These are phyloP conservation scores for Glycine soja DNA, from an alignment of 306 rosid species.

Conservation along the genomic window DNA sequence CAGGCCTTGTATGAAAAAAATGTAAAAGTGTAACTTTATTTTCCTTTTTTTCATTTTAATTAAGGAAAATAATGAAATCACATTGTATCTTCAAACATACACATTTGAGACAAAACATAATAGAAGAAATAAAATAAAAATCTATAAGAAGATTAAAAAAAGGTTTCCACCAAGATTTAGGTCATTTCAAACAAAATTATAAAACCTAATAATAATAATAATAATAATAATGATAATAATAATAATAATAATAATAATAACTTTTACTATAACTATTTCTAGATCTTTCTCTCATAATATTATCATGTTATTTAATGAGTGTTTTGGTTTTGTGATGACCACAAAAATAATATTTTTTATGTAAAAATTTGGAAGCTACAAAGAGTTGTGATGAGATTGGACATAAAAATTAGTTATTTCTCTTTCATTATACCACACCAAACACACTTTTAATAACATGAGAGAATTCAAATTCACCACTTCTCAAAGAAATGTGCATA, in stretches of 20 bases:
- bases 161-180: not conserved
- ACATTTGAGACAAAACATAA: not conserved
- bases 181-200: not conserved
- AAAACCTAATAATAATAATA: not conserved
- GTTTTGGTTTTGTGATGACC: too few relatives aligned
- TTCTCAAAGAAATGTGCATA: too few relatives aligned
- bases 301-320: too few relatives aligned
- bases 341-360: too few relatives aligned
- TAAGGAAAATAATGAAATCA: not conserved
- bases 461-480: too few relatives aligned
- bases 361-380: too few relatives aligned
- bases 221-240: not conserved
- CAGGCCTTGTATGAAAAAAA: slow-evolving; percentile 47
- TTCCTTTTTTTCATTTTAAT: not conserved
- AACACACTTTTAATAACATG: too few relatives aligned
- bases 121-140: slow-evolving; percentile 4
- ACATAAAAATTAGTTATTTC: too few relatives aligned
- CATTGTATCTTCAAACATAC: not conserved
- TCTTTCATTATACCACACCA: too few relatives aligned
- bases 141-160: not conserved
- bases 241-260: too few relatives aligned
- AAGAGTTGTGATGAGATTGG: too few relatives aligned
- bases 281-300: too few relatives aligned
- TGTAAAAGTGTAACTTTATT: not conserved
- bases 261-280: not conserved